These are phyloP conservation scores for Cladophialophora yegresii DNA, from an alignment of 2,329 filamentous ascomycete species.

Conservation along the genomic window DNA sequence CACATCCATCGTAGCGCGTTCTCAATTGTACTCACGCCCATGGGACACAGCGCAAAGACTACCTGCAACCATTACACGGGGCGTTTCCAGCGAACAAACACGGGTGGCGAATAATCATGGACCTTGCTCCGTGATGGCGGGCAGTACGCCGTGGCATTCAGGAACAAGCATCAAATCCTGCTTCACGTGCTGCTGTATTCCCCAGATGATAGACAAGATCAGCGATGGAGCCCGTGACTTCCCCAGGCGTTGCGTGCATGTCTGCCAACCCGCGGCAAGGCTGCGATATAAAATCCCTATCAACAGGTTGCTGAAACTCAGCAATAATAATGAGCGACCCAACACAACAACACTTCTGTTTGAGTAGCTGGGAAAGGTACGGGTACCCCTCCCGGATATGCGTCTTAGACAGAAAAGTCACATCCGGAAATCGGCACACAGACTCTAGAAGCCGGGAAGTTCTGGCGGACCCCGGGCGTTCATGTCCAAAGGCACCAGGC, in stretches of 20 bases:
- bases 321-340: neutral
- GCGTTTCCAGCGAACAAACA: neutral
- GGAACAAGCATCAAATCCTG: neutral
- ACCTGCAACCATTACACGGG: neutral
- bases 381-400: neutral
- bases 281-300: conserved; percentile 1
- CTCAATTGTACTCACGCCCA: neutral
- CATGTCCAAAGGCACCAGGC: neutral
- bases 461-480: neutral
- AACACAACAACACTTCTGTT: neutral
- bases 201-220: conserved; percentile 20
- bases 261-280: neutral
- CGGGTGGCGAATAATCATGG: neutral
- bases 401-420: neutral
- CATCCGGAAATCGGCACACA: conserved; percentile 19
- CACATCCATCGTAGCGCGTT: neutral
- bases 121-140: neutral
- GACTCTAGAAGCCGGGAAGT: neutral
- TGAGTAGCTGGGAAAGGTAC: neutral
- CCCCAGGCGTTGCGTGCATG: conserved; percentile 6
- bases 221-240: conserved; percentile 10
- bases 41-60: neutral
- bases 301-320: neutral
- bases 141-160: neutral
- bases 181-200: neutral